Base-by-base conservation (phyloP, 495 filamentous ascomycete genomes). In the Penicillium daleae region DNA sequence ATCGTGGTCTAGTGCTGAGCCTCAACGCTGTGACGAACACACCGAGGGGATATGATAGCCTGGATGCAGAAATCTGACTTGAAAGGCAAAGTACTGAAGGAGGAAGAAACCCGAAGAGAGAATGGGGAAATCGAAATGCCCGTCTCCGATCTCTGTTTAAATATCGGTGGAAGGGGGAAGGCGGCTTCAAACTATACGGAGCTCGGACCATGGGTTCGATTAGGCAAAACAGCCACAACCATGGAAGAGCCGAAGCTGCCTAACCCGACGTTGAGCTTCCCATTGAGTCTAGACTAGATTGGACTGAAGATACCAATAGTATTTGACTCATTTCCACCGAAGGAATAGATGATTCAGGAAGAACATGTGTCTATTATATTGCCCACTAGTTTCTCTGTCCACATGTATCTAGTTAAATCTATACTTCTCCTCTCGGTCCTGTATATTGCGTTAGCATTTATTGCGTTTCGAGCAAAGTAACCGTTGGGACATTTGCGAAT, bases 391-490 rank as follows among this genome's bases (percentile, higher is more conserved):
- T 7, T 27, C 46, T 49, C 13, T 4, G 24, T 24, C 13, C 0
- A 3, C 4, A 17, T 49, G 22, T 0, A 17, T 49, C 46, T 49
- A 53, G 35, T 67, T 57, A 32, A 56, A 70, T 46, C 70, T 67
- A 31, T 70, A 74, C 55, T 66, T 59, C 49, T 57, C 60, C 62
- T 71, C 67, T 13, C 49, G 61, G 19, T 71, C 62, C 71, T 71
- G 65, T 24, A 42, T 31, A 46, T 32, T 3, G 12, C 0, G 7
- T n/a, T n/a, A n/a, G n/a, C n/a, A n/a, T n/a, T n/a, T 53, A 54
- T 31, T 39, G 40, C 55, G 13, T 33, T 53, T 6, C 6, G 3
- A 2, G 6, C 7, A 22, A 49, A 49, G 1, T 9, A 33, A n/a
- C 33, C 7, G 13, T 26, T 8, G 57, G 17, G 9, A 21, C 19